A percentile compares a stretch with the other conserved stretches of the same genome.
Conservation (phyloP, 192 early-diverging fungal genomes). For the Haplosporangium gracile region DNA sequence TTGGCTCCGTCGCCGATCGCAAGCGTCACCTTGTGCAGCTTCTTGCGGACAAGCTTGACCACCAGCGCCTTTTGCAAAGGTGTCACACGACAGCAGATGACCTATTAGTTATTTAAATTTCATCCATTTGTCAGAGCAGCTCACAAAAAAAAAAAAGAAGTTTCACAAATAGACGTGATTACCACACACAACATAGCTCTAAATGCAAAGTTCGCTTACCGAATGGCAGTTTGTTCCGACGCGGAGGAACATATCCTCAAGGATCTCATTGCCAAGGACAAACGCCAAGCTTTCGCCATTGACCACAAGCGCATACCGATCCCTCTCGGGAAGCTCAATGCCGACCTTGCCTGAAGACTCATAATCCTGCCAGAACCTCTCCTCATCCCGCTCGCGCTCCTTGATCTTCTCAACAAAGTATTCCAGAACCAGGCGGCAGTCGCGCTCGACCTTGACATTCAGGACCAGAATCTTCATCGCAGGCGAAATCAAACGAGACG, state of each 20-base stretch:
- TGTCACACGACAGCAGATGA: slow-evolving; percentile 98
- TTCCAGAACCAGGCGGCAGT: slow-evolving; percentile 87
- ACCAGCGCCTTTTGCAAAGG: slow-evolving; percentile 97
- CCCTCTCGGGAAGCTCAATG: slow-evolving; percentile 28
- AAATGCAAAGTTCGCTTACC: slow-evolving; percentile 62
- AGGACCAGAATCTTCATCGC: slow-evolving; percentile 93
- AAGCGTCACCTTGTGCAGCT: slow-evolving; percentile 84
- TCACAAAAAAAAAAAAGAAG: neutral
- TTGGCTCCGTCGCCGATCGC: slow-evolving; percentile 99
- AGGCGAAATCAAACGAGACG: slow-evolving; percentile 91
- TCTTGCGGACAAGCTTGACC: slow-evolving; percentile 94
- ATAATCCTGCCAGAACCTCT: slow-evolving; percentile 44
- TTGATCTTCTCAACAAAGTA: slow-evolving; percentile 64
- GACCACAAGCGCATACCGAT: slow-evolving; percentile 87
- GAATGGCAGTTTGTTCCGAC: slow-evolving; percentile 76
- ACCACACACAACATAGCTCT: neutral
- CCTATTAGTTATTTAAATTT: slow-evolving; percentile 37
- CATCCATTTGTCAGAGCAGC: neutral
- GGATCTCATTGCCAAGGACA: slow-evolving; percentile 87
- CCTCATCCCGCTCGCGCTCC: slow-evolving; percentile 48
- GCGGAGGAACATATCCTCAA: slow-evolving; percentile 72
- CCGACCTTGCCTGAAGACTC: slow-evolving; percentile 12
- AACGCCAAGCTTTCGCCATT: slow-evolving; percentile 92
- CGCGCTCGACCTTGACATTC: slow-evolving; percentile 87
- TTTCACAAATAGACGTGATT: neutral